Evolutionary conservation across 148 eudicot species (phyloP), one percentile per base, ranked within the genome.

Genomic region (Cornus suecica): DNA sequence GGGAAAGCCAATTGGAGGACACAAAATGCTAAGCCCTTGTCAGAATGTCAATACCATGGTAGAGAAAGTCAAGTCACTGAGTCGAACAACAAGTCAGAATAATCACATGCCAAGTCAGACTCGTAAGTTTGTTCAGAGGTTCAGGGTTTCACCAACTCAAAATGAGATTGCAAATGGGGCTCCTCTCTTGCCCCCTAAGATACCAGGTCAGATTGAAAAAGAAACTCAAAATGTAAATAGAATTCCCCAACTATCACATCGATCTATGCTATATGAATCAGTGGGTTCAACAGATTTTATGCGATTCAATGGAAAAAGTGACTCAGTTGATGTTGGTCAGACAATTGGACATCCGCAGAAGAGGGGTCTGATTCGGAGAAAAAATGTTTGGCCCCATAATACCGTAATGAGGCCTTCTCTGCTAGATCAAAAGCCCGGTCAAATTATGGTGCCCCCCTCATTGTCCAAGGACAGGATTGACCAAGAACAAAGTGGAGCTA

Each of bases 41-140:
- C 68, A 62, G 74, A 68, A 72, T 30, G 62, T 70, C 10, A 75
- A 80, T 80, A 76, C 76, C 31, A 67, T 1, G 23, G 65, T 64
- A 58, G 77, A 72, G 58, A 72, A 76, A 56, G 51, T 75, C 16
- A 76, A 64, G 70, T 81, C 83, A 10, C 69, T 68, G 41, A 78
- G 74, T 28, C 62, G 32, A 56, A 48, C 41, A 68, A 28, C 60
- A 10, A 62, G 67, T 18, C 62, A 58, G 70, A 56, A 41, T 52
- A 27, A 25, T 54, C 66, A 74, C 45, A 71, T 65, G 8, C 61
- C 79, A 64, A 68, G 73, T 68, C 81, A 80, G 54, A 63, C 65
- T 30, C 72, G 68, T 34, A 71, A 78, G 22, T 76, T 56, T 45
- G 54, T 79, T 71, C 83, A 74, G 74, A 83, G 78, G 5, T 66